Base-by-base conservation (phyloP, 2,329 filamentous ascomycete genomes). In the Annulohypoxylon truncatum region DNA sequence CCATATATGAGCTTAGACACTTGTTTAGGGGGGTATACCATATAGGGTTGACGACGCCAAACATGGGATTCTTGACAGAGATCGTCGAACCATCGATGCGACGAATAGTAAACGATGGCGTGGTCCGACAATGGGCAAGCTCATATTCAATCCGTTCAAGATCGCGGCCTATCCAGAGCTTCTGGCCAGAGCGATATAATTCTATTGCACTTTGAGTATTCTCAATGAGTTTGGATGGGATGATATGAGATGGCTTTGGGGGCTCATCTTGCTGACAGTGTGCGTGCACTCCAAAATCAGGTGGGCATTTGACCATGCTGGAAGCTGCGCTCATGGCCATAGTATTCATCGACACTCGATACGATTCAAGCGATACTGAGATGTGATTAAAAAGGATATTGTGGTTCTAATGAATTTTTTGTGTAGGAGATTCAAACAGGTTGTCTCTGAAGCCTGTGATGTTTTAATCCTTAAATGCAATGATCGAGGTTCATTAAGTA, bases 91-190 rank as follows among this genome's bases (percentile, higher is more conserved):
- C 71, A 58, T 74, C 67, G 40, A 72, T 54, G 40, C 67, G 64
- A 47, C 71, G 71, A 31, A 58, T 40, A n/a, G 29, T 50, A 28
- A 58, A 58, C 10, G 44, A 26, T 24, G 29, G 22, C 12, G 22
- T 40, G 9, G 31, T 48, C 22, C 20, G 31, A 5, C 2, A 70
- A 28, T 67, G 38, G 26, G 59, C 51, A 13, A 75, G 68, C 59
- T 75, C 68, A 3, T 62, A 18, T 53, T 74, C 69, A 47, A 75
- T 69, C 18, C 69, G 59, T 44, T 59, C 40, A 0, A 75, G 61
- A 46, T 74, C 69, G 40, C 61, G 52, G 52, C 63, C 63, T 47
- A 44, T 63, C 71, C 69, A 74, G 10, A 74, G 63, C 57, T 69
- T 72, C n/a, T 44, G 26, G 12, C 71, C 67, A 4, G 52, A 68